Evolutionary conservation across 768 basidiomycete species (phyloP).

Genomic region (Tylopilus cervinicoccineus): DNA sequence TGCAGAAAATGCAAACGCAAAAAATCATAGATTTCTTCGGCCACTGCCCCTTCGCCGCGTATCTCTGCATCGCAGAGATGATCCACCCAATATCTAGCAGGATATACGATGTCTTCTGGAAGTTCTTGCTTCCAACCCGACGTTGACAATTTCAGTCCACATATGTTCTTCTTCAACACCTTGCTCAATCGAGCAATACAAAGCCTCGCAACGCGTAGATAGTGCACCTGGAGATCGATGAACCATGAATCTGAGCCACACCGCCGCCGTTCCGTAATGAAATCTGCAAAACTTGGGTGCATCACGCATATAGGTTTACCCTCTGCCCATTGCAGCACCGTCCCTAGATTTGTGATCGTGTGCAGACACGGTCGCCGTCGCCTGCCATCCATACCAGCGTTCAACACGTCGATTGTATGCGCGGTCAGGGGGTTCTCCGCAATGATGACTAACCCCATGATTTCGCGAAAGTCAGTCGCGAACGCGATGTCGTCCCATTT

Average conservation of each 20-base stretch:
- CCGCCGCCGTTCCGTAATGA: conserved; percentile 28
- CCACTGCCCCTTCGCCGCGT: conserved; percentile 2
- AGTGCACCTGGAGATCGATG: conserved; percentile 22
- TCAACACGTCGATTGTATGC: conserved; percentile 25
- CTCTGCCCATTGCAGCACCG: conserved; percentile 26
- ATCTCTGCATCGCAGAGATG: conserved; percentile 21
- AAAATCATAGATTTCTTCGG: conserved; percentile 18
- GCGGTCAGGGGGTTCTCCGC: conserved; percentile 27
- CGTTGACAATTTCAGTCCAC: conserved; percentile 18
- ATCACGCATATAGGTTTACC: conserved; percentile 27
- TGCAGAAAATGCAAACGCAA: conserved; percentile 27
- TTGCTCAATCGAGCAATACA: conserved; percentile 19
- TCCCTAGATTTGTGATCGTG: conserved; percentile 25
- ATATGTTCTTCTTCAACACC: conserved; percentile 25
- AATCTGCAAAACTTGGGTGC: conserved; percentile 34
- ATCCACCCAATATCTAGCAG: conserved; percentile 27
- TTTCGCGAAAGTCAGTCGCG: conserved; percentile 29
- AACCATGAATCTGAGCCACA: conserved; percentile 28
- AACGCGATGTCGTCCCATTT: conserved; percentile 30
- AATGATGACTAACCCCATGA: conserved; percentile 30
- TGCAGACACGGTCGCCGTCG: conserved; percentile 27
- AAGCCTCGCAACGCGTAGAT: conserved; percentile 21
- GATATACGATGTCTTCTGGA: conserved; percentile 25
- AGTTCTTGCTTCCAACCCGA: conserved; percentile 13
- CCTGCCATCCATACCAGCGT: conserved; percentile 8